phyloP scores from a whole-genome alignment of 2,329 filamentous ascomycete genomes.

The Verticillium alfalfae region DNA sequence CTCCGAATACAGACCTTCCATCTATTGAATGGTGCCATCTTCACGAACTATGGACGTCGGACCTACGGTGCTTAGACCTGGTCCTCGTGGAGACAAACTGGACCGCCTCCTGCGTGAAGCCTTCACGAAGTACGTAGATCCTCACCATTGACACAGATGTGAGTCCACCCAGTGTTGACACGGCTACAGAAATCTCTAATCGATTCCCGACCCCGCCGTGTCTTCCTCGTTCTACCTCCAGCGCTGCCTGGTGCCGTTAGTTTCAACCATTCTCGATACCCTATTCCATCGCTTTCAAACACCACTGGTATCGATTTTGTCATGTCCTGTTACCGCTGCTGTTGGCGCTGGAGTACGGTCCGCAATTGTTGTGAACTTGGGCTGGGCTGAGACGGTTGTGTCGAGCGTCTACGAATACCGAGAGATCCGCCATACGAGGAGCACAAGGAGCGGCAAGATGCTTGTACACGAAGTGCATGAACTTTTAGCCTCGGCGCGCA shows the following conservation, averaged over 20 bases:
- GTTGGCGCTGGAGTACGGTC: slow-evolving; percentile 79
- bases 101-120: slow-evolving; percentile 77
- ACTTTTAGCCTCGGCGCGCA: slow-evolving; percentile 40
- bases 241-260: slow-evolving; percentile 69
- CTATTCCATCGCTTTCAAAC: slow-evolving; percentile 78
- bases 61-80: slow-evolving; percentile 68
- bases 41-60: slow-evolving; percentile 72
- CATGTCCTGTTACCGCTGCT: slow-evolving; percentile 66
- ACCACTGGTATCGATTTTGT: slow-evolving; percentile 75
- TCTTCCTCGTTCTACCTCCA: slow-evolving; percentile 73
- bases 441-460: slow-evolving; percentile 66
- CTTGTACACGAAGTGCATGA: slow-evolving; percentile 66
- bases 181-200: slow-evolving; percentile 55
- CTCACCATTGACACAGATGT: not conserved
- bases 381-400: slow-evolving; percentile 84
- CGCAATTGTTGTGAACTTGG: slow-evolving; percentile 83
- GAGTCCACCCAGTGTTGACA: not conserved
- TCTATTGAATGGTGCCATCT: slow-evolving; percentile 55
- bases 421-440: slow-evolving; percentile 67
- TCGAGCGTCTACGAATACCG: slow-evolving; percentile 88
- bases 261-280: slow-evolving; percentile 70
- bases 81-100: slow-evolving; percentile 79
- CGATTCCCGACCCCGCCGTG: slow-evolving; percentile 69
- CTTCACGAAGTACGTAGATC: slow-evolving; percentile 61
- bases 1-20: slow-evolving; percentile 39